phyloP scores from a whole-genome alignment of 2,329 filamentous ascomycete species.

The Diaporthe australafricana region DNA sequence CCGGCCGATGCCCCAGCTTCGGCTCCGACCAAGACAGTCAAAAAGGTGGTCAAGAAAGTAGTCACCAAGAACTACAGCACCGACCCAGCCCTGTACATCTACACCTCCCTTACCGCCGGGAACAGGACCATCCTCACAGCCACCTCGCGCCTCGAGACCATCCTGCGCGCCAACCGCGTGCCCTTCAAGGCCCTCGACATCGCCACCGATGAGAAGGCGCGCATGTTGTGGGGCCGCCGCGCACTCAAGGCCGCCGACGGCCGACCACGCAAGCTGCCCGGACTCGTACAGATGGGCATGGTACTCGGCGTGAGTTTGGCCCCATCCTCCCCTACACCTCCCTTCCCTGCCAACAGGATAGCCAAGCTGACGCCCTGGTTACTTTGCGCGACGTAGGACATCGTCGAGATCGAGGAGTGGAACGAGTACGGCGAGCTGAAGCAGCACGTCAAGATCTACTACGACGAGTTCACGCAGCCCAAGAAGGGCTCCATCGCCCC shows the following conservation, averaged over 20 bases:
- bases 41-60: conserved; percentile 28
- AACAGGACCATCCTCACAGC: conserved; percentile 97
- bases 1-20: conserved; percentile 8
- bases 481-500: conserved; percentile 64
- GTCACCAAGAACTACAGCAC: conserved; percentile 54
- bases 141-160: conserved; percentile 94
- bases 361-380: neutral
- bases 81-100: conserved; percentile 87
- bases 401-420: conserved; percentile 97
- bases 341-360: neutral
- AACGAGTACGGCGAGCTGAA: conserved; percentile 98
- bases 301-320: conserved; percentile 83
- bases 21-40: conserved; percentile 22
- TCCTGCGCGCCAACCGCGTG: conserved; percentile 93
- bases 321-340: neutral
- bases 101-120: conserved; percentile 94
- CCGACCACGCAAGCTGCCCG: conserved; percentile 82
- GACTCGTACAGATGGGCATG: conserved; percentile 86
- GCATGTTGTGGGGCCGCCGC: conserved; percentile 88
- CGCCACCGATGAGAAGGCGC: conserved; percentile 88
- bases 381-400: conserved; percentile 69
- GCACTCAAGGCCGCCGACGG: conserved; percentile 76
- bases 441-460: conserved; percentile 80
- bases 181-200: conserved; percentile 94
- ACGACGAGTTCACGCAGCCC: conserved; percentile 71